Evolutionary conservation across 2,329 filamentous ascomycete species (phyloP).

Genomic region (Lasiodiplodia hormozganensis): DNA sequence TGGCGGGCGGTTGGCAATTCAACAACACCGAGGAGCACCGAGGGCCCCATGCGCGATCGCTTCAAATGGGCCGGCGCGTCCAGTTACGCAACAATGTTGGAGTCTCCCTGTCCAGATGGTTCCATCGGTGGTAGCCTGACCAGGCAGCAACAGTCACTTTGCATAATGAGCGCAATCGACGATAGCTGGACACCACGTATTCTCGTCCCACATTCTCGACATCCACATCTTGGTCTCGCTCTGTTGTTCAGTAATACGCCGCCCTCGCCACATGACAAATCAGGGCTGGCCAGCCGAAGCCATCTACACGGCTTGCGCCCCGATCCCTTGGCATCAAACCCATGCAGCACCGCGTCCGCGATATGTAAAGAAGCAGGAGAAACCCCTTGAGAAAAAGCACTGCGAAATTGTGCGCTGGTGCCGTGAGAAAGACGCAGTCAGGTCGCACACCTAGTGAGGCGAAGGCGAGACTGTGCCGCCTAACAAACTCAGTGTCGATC

Average conservation of each 20-base stretch:
- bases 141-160: conserved; percentile 1
- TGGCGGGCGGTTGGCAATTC: not conserved
- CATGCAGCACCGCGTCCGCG: too few relatives aligned
- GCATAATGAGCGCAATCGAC: not conserved
- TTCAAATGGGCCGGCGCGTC: not conserved
- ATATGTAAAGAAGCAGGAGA: too few relatives aligned
- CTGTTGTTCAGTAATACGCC: not conserved
- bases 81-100: not conserved
- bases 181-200: not conserved
- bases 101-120: not conserved
- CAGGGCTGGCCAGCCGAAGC: not conserved
- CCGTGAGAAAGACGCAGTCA: not conserved
- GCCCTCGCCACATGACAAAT: conserved; percentile 5
- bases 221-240: not conserved
- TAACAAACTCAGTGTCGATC: not conserved
- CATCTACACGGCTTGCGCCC: not conserved
- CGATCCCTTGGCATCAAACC: not conserved
- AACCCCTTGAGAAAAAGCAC: not conserved
- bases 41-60: not conserved
- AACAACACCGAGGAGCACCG: not conserved
- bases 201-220: not conserved
- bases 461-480: not conserved
- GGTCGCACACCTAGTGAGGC: not conserved
- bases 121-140: not conserved
- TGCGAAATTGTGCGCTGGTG: not conserved